A percentile compares a stretch with the other conserved stretches of the same genome.
Conservation (phyloP, 192 early-diverging fungal species). For the Entomortierella parvispora region DNA sequence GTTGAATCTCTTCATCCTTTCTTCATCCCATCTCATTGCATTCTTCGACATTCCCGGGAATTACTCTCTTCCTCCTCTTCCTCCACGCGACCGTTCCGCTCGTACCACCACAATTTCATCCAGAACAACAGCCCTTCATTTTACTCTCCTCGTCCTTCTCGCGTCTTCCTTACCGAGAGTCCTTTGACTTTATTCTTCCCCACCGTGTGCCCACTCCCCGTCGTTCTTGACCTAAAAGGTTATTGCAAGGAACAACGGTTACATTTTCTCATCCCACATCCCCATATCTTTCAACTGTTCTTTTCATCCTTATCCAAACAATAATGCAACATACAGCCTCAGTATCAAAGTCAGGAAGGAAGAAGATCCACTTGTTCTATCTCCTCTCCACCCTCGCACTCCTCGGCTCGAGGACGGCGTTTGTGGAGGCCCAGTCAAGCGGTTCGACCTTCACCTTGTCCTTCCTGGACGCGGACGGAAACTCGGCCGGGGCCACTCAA, state of each 20-base stretch:
- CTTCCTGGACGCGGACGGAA: slow-evolving; percentile 8
- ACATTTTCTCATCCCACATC: too few relatives aligned
- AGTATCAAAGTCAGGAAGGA: too few relatives aligned
- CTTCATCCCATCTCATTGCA: background rate
- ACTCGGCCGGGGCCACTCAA: background rate
- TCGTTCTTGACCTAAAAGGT: too few relatives aligned
- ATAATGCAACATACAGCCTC: too few relatives aligned
- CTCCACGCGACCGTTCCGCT: background rate
- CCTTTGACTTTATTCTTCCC: too few relatives aligned
- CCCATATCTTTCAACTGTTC: too few relatives aligned
- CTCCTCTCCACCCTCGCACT: background rate
- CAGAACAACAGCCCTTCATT: background rate
- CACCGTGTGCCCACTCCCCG: too few relatives aligned
- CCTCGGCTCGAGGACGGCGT: background rate
- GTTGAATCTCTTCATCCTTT: background rate
- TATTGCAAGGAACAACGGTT: too few relatives aligned
- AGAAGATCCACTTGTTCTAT: background rate
- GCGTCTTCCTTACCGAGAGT: background rate
- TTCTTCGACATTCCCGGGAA: background rate
- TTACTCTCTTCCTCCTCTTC: background rate
- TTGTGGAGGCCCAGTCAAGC: background rate
- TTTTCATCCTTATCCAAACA: too few relatives aligned
- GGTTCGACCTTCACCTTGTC: slow-evolving; percentile 6
- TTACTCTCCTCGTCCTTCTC: background rate
- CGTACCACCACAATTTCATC: background rate